Percentiles rank a stretch among this genome's conserved stretches.
phyloP scores from a whole-genome alignment of 1,284 basidiomycete genomes.

The Naganishia cerealis region DNA sequence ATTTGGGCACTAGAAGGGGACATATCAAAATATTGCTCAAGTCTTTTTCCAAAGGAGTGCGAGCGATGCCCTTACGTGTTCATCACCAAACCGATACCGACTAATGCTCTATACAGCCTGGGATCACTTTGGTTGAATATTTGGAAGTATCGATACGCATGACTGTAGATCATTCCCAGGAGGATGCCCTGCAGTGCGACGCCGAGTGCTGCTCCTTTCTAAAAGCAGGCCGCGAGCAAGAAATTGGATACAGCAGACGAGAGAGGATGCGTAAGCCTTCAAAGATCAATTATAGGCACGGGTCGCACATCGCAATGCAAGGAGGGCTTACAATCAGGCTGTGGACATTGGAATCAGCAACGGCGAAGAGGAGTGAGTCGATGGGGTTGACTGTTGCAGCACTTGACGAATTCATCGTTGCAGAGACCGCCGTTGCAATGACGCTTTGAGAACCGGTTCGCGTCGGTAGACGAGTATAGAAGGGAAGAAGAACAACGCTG shows the following conservation, averaged over 20 bases:
- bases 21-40: background rate
- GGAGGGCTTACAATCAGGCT: slow-evolving; percentile 13
- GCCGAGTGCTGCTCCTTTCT: slow-evolving; percentile 27
- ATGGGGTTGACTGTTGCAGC: slow-evolving; percentile 8
- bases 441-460: background rate
- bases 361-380: slow-evolving; percentile 6
- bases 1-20: background rate
- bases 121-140: slow-evolving; percentile 26
- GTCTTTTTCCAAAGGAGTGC: background rate
- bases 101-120: slow-evolving; percentile 14
- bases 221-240: background rate
- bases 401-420: background rate
- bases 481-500: background rate
- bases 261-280: background rate
- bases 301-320: background rate
- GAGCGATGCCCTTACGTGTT: slow-evolving; percentile 13
- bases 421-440: background rate
- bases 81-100: slow-evolving; percentile 1
- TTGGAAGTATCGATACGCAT: slow-evolving; percentile 9
- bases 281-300: background rate
- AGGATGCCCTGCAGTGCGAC: slow-evolving; percentile 21
- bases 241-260: background rate
- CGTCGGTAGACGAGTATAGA: background rate
- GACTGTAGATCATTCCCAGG: slow-evolving; percentile 21
- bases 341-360: slow-evolving; percentile 15